Evolutionary conservation across 805 yeast genomes (phyloP), one percentile per base, ranked within the genome.

Genomic region (Diddensiella caesifluorescens): DNA sequence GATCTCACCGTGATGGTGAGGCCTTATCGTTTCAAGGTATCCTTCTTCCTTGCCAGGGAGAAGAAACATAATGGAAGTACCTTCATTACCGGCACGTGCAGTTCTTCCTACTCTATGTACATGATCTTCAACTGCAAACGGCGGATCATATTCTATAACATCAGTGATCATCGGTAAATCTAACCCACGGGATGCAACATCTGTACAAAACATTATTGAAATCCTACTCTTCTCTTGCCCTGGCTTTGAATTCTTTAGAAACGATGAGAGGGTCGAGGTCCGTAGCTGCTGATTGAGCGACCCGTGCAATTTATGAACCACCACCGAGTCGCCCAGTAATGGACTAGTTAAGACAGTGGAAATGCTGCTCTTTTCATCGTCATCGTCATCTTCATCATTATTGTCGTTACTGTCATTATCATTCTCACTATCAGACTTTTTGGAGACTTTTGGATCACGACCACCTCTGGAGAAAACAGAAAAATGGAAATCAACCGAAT

Each of bases 71-170:
- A 78, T 61, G 1, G 97, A 83, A 28, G 71, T 71, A 60, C 99
- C 99, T 29, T 68, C 63, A 34, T 79, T 74, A 49, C 98, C 98
- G n/a, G 94, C 95, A 67, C 99, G 80, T 5, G 99, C 99, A 9
- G 97, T 88, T 68, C 99, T 79, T 41, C 99, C 99, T 42, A 89
- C 85, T 63, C 99, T 75, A 63, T 92, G 99, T 45, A 92, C 68
- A 70, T 92, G 98, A 59, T 92, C 99, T 49, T 88, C 97, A 4
- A 87, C 71, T 1, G 92, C 75, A 57, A 90, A 89, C 4, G 98
- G 96, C 2, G 99, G 96, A 59, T 92, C 99, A 54, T 80, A 82
- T 61, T 92, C 98, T 15, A 92, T 71, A 23, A 92, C 95, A 36
- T 81, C 77, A 34, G 92, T 76, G 45, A 92, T 86, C 38, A 77